Conservation (phyloP, 164 flowering plant genomes). For the Stephania japonica region DNA sequence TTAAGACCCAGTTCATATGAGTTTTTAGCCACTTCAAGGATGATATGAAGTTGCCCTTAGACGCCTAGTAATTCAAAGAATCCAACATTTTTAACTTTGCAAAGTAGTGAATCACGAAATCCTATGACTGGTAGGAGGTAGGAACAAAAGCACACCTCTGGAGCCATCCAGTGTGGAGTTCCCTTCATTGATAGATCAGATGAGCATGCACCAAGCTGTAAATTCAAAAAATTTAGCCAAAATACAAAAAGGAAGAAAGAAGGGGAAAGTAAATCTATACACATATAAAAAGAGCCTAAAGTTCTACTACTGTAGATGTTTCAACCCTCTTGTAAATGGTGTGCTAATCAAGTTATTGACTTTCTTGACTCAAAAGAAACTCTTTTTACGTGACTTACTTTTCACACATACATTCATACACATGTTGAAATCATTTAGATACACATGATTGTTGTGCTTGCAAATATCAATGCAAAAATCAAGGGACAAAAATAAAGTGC, state of each 20-base stretch:
- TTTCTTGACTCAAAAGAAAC: no score
- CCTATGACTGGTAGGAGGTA: neutral
- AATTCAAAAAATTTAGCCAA: neutral
- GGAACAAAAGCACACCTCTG: conserved; percentile 57
- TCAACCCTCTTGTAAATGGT: no score
- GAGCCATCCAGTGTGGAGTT: conserved; percentile 99
- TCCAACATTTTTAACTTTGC: neutral
- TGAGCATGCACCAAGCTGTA: conserved; percentile 66
- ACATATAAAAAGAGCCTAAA: no score
- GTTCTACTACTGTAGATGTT: no score
- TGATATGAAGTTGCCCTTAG: neutral
- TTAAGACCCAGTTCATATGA: neutral
- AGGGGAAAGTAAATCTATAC: no score
- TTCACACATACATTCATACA: no score
- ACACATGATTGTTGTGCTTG: no score
- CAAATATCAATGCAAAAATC: no score
- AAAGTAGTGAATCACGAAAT: neutral
- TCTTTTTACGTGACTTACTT: no score
- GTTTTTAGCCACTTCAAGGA: neutral
- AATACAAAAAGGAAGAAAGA: neutral
- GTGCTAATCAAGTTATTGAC: no score
- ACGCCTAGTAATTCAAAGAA: neutral
- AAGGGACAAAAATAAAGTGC: no score
- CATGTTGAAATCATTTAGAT: no score
- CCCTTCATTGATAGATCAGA: conserved; percentile 85